A percentile compares a stretch with the other conserved stretches of the same genome.
phyloP scores from a whole-genome alignment of 495 filamentous ascomycete species.

The Trichoderma orchidacearum region DNA sequence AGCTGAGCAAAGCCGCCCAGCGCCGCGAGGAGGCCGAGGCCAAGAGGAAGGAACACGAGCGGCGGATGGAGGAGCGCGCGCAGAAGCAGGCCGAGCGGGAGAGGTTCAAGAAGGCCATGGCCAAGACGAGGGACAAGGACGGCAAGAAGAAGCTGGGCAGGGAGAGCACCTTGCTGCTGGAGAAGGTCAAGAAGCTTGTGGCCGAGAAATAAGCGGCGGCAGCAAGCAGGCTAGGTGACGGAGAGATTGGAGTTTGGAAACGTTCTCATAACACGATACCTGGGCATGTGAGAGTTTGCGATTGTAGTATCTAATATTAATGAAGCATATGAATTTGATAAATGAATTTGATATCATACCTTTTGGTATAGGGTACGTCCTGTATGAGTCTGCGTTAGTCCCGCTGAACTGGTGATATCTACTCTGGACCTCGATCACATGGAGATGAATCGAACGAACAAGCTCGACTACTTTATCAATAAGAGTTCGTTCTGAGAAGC shows the following conservation, averaged over 20 bases:
- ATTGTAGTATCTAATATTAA: background rate
- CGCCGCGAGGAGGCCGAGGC: conserved; percentile 51
- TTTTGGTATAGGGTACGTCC: too few relatives aligned
- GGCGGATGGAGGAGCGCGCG: conserved; percentile 37
- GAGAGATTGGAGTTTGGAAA: background rate
- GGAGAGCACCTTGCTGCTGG: conserved; percentile 71
- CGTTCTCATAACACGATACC: background rate
- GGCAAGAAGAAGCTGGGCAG: conserved; percentile 75
- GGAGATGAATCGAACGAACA: too few relatives aligned
- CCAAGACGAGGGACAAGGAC: conserved; percentile 58
- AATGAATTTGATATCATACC: background rate
- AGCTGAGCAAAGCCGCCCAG: conserved; percentile 55
- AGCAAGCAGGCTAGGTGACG: background rate
- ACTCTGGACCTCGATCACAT: too few relatives aligned
- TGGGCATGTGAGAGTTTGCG: background rate
- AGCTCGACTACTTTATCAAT: too few relatives aligned
- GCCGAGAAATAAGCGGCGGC: conserved; percentile 10
- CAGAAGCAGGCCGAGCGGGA: conserved; percentile 46
- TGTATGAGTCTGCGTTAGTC: too few relatives aligned
- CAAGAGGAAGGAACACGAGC: conserved; percentile 40
- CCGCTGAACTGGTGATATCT: too few relatives aligned
- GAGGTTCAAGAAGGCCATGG: conserved; percentile 52
- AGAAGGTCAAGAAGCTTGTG: conserved; percentile 66
- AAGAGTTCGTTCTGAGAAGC: too few relatives aligned
- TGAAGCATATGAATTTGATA: background rate